Percentiles rank a stretch among this genome's conserved stretches.
Conservation (phyloP, 495 filamentous ascomycete species). For the Lasiosphaeria miniovina region DNA sequence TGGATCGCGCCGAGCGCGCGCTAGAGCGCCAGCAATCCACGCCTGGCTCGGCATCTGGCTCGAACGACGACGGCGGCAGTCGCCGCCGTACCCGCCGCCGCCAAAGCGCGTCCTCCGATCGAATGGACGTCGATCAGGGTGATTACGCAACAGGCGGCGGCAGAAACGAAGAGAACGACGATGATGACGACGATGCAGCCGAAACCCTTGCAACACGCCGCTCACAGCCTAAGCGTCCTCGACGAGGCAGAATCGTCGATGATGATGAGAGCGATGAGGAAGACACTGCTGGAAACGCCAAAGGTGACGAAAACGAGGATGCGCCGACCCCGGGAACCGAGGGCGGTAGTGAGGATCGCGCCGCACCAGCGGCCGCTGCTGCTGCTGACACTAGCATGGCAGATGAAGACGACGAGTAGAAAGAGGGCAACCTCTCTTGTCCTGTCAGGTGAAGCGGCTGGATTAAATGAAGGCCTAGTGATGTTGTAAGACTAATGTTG, state of each 20-base stretch:
- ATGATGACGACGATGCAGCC: constrained; percentile 30
- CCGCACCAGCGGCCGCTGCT: background rate
- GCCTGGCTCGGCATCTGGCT: background rate
- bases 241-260: constrained; percentile 34
- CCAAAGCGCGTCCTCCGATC: background rate
- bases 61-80: background rate
- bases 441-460: background rate
- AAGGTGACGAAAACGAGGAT: background rate
- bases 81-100: background rate
- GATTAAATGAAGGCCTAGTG: background rate
- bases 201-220: background rate
- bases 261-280: constrained; percentile 37
- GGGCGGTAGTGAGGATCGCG: background rate
- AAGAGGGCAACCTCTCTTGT: background rate
- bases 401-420: constrained; percentile 30
- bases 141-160: constrained; percentile 21
- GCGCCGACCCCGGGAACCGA: background rate
- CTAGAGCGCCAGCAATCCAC: constrained; percentile 21
- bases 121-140: constrained; percentile 25
- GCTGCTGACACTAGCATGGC: constrained; percentile 33
- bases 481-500: too few relatives aligned
- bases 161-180: background rate
- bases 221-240: constrained; percentile 23
- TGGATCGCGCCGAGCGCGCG: constrained; percentile 41
- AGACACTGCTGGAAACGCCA: constrained; percentile 20